phyloP scores from a whole-genome alignment of 2,329 filamentous ascomycete genomes.

The Samsoniella hepiali region DNA sequence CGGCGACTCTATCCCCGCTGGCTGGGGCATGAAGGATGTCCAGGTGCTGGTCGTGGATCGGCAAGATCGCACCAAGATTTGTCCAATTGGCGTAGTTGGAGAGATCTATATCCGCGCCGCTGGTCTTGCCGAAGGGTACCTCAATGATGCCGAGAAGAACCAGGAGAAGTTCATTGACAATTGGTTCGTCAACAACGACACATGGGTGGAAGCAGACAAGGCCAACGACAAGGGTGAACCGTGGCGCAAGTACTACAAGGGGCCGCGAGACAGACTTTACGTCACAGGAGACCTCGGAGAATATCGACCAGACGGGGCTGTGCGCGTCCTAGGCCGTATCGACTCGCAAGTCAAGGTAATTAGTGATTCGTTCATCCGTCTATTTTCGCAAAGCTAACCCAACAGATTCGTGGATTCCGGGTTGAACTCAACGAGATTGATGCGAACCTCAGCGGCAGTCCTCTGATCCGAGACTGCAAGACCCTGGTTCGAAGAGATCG shows the following conservation, averaged over 20 bases:
- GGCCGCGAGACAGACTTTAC: constrained; percentile 82
- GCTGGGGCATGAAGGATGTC: constrained; percentile 82
- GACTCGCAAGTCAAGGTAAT: constrained; percentile 78
- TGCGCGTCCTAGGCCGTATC: constrained; percentile 68
- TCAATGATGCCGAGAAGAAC: constrained; percentile 58
- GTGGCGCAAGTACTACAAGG: constrained; percentile 76
- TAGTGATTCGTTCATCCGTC: background rate
- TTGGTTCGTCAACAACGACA: constrained; percentile 77
- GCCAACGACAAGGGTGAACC: constrained; percentile 59
- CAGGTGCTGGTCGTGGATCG: constrained; percentile 82
- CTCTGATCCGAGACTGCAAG: constrained; percentile 76
- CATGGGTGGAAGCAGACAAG: constrained; percentile 65
- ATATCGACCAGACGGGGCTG: constrained; percentile 69
- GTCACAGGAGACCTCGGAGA: constrained; percentile 81
- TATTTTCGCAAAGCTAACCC: background rate
- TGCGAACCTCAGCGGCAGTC: constrained; percentile 70
- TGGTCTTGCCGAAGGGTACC: constrained; percentile 79
- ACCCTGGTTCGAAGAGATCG: constrained; percentile 62
- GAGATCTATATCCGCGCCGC: constrained; percentile 81
- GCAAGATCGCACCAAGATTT: constrained; percentile 63
- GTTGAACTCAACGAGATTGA: constrained; percentile 96
- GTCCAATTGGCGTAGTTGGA: constrained; percentile 75
- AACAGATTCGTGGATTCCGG: constrained; percentile 78
- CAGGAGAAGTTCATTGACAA: constrained; percentile 75
- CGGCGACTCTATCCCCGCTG: constrained; percentile 73